A percentile compares a stretch with the other conserved stretches of the same genome.
Evolutionary conservation across 2,329 filamentous ascomycete genomes (phyloP).

Genomic region (Stylonectria norvegica): DNA sequence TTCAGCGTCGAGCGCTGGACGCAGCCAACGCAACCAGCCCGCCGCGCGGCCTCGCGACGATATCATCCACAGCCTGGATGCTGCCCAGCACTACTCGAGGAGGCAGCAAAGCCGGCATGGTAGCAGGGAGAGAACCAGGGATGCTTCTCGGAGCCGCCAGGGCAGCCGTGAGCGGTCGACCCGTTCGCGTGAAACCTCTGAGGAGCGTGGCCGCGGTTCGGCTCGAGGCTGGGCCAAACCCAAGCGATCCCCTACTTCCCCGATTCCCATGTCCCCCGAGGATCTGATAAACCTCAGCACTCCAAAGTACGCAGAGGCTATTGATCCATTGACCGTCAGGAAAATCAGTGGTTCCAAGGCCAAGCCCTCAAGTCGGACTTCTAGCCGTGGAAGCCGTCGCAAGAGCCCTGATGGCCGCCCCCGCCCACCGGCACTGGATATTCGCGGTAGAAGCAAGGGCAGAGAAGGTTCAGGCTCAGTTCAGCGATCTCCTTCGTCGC

Average conservation of each 20-base stretch:
- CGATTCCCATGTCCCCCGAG: constrained; percentile 90
- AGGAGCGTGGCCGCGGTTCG: constrained; percentile 65
- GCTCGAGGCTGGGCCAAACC: constrained; percentile 66
- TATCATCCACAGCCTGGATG: constrained; percentile 82
- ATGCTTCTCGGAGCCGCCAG: constrained; percentile 44
- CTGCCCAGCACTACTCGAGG: constrained; percentile 62
- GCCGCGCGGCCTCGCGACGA: constrained; percentile 66
- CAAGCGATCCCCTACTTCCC: constrained; percentile 87
- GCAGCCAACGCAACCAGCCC: constrained; percentile 49
- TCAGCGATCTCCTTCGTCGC: constrained; percentile 73
- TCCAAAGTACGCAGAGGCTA: constrained; percentile 33
- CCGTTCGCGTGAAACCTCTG: constrained; percentile 59
- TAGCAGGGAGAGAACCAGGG: constrained; percentile 45
- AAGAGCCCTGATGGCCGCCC: constrained; percentile 45
- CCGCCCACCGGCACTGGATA: constrained; percentile 42
- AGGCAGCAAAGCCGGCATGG: constrained; percentile 54
- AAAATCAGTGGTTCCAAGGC: constrained; percentile 37
- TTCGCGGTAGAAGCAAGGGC: constrained; percentile 61
- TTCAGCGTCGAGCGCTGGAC: constrained; percentile 50
- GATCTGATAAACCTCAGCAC: constrained; percentile 66
- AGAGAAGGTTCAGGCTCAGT: constrained; percentile 58
- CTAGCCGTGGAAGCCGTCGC: constrained; percentile 47
- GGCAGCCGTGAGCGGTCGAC: constrained; percentile 48
- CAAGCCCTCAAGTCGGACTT: constrained; percentile 43
- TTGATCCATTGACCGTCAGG: constrained; percentile 44